These are phyloP conservation scores for Wickerhamiella australiensis DNA, from an alignment of 805 yeast genomes.

Conservation along the genomic window DNA sequence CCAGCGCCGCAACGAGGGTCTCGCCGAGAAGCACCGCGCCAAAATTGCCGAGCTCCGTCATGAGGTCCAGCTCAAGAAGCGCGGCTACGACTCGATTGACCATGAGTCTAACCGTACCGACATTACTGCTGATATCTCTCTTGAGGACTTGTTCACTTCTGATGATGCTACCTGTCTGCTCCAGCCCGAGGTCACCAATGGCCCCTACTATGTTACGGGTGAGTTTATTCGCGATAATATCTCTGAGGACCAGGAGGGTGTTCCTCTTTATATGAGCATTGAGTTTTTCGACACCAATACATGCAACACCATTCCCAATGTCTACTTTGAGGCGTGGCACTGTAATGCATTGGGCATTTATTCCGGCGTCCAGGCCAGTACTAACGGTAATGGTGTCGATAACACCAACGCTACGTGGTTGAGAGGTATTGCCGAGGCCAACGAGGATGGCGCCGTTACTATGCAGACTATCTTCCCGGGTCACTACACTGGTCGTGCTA, in stretches of 20 bases:
- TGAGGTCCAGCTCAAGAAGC: not conserved
- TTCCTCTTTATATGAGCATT: not conserved
- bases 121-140: not conserved
- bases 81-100: not conserved
- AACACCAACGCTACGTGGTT: not conserved
- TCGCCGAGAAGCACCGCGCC: not conserved
- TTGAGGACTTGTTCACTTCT: not conserved
- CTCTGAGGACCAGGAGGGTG: not conserved
- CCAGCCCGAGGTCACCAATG: not conserved
- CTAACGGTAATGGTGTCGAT: not conserved
- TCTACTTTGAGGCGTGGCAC: slow-evolving; percentile 5
- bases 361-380: not conserved
- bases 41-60: not conserved
- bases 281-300: slow-evolving; percentile 4
- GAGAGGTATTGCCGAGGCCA: not conserved
- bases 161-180: not conserved
- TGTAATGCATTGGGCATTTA: slow-evolving; percentile 3
- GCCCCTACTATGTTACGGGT: slow-evolving; percentile 3
- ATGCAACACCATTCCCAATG: not conserved
- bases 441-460: not conserved
- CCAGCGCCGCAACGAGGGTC: not conserved
- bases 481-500: not conserved
- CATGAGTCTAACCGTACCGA: slow-evolving; percentile 6
- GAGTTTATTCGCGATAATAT: slow-evolving; percentile 2
- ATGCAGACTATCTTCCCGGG: slow-evolving; percentile 3